A percentile compares a stretch with the other conserved stretches of the same genome.
Conservation (phyloP, 257 asterid genomes). For the Euphrasia confusa region DNA sequence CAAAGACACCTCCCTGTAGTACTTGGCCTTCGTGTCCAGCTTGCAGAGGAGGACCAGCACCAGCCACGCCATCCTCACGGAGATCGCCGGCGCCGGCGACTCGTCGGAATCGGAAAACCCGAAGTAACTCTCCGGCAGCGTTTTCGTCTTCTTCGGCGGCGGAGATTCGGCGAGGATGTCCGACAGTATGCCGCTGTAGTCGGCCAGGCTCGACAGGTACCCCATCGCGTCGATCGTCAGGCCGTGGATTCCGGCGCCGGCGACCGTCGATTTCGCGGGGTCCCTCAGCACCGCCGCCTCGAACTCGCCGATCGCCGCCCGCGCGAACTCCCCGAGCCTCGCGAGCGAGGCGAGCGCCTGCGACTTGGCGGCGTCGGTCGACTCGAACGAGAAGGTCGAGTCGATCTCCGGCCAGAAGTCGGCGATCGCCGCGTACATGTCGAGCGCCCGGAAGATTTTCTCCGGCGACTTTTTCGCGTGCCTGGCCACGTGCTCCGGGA, state of each 20-base stretch:
- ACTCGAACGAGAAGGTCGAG: constrained; percentile 49
- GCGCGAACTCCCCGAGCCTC: constrained; percentile 44
- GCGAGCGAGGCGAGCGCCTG: constrained; percentile 52
- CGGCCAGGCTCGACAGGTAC: constrained; percentile 55
- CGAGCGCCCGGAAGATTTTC: constrained; percentile 60
- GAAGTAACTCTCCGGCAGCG: constrained; percentile 49
- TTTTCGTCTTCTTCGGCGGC: constrained; percentile 29
- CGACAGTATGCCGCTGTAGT: constrained; percentile 56
- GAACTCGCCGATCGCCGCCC: constrained; percentile 45
- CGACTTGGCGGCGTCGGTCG: constrained; percentile 38
- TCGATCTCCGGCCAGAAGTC: constrained; percentile 69
- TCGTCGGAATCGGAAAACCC: constrained; percentile 52
- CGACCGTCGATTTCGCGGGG: constrained; percentile 41
- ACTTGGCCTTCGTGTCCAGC: constrained; percentile 60
- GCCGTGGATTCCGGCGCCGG: constrained; percentile 64
- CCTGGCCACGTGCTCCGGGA: constrained; percentile 55
- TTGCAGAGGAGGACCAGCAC: constrained; percentile 61
- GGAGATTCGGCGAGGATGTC: constrained; percentile 48
- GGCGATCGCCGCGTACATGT: constrained; percentile 66
- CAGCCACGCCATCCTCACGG: constrained; percentile 60
- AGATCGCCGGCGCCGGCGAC: constrained; percentile 40
- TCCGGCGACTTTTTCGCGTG: constrained; percentile 51
- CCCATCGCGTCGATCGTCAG: constrained; percentile 57
- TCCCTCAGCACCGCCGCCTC: constrained; percentile 55
- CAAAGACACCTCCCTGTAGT: constrained; percentile 55